A percentile compares a stretch with the other conserved stretches of the same genome.
Conservation (phyloP, 371 early-diverging fungal species). For the Lichtheimia ornata region DNA sequence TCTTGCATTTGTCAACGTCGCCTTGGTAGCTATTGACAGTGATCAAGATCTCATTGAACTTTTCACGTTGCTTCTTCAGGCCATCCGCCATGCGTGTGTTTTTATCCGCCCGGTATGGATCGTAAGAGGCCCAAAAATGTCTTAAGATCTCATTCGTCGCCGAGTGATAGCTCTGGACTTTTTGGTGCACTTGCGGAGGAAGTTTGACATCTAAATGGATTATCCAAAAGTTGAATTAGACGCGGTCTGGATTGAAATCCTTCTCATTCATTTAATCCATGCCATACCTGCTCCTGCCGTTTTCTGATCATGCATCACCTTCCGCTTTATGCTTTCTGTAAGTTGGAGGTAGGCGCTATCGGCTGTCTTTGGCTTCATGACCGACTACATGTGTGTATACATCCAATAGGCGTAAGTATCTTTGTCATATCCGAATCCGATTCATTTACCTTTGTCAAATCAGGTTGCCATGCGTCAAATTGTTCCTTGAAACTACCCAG, state of each 20-base stretch:
- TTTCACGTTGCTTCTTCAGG: constrained; percentile 50
- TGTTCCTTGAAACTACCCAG: constrained; percentile 29
- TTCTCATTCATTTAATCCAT: too few species aligned
- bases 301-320: constrained; percentile 26
- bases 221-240: too few species aligned
- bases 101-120: constrained; percentile 53
- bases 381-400: constrained; percentile 15
- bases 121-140: constrained; percentile 64
- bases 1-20: constrained; percentile 35
- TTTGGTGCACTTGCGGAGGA: constrained; percentile 49
- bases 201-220: constrained; percentile 40
- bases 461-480: constrained; percentile 43
- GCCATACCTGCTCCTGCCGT: constrained; percentile 30
- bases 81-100: constrained; percentile 57
- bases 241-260: too few species aligned
- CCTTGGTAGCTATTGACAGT: constrained; percentile 32
- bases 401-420: too few species aligned
- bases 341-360: constrained; percentile 34
- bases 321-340: constrained; percentile 37
- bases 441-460: constrained; percentile 34
- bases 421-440: neutral
- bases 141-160: constrained; percentile 67
- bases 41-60: constrained; percentile 45
- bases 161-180: constrained; percentile 54
- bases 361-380: constrained; percentile 34